A percentile compares a stretch with the other conserved stretches of the same genome.
phyloP scores from a whole-genome alignment of 1,284 basidiomycete genomes.

The Pseudozyma thailandica region DNA sequence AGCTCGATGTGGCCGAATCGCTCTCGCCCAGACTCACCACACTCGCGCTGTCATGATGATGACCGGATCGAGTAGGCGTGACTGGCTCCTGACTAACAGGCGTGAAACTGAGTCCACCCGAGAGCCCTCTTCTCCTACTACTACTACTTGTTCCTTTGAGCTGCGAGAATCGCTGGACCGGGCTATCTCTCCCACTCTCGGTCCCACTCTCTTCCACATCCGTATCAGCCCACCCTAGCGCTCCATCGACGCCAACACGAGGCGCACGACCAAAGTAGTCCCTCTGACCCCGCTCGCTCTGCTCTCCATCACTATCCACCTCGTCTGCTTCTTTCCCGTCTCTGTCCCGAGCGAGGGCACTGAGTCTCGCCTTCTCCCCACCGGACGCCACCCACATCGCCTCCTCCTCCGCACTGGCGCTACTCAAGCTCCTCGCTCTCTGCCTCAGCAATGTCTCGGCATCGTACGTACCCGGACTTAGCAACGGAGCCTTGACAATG shows the following conservation, averaged over 20 bases:
- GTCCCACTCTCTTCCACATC: conserved; percentile 57
- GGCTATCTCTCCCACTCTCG: conserved; percentile 51
- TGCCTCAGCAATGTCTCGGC: conserved; percentile 59
- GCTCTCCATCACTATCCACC: conserved; percentile 7
- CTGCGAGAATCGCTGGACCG: conserved; percentile 27
- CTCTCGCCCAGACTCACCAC: conserved; percentile 28
- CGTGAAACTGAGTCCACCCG: conserved; percentile 44
- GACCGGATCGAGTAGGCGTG: background rate
- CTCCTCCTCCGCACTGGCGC: conserved; percentile 47
- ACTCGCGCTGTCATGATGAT: conserved; percentile 18
- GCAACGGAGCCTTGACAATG: conserved; percentile 48
- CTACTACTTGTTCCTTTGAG: no score
- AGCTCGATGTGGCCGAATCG: conserved; percentile 19
- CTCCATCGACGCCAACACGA: conserved; percentile 54
- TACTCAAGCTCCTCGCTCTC: conserved; percentile 48
- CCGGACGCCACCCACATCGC: conserved; percentile 53
- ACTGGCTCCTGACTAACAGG: conserved; percentile 25
- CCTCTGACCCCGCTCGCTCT: conserved; percentile 7
- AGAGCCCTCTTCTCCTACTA: conserved; percentile 22
- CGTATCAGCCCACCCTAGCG: conserved; percentile 51
- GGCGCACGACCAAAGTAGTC: conserved; percentile 46
- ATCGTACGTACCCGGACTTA: conserved; percentile 59
- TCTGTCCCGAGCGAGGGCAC: background rate
- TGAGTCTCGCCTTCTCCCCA: conserved; percentile 41
- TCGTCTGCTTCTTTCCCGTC: conserved; percentile 7